Conservation (phyloP, 1,139 yeast species). For the Saccharomyces hybrid region DNA sequence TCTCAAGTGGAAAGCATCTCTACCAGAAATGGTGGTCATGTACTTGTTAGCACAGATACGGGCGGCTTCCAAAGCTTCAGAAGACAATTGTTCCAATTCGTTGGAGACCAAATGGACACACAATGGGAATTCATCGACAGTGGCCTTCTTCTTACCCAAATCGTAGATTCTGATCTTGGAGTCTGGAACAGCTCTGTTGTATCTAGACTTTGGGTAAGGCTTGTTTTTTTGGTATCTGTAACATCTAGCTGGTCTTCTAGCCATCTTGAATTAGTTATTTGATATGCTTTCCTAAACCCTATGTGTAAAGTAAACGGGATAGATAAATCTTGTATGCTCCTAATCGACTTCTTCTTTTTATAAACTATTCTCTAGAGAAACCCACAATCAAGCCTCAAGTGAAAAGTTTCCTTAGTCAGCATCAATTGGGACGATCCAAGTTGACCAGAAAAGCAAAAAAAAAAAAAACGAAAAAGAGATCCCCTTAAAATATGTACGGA, state of each 20-base stretch:
- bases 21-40: conserved; percentile 94
- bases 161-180: conserved; percentile 98
- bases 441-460: background rate
- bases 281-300: background rate
- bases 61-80: conserved; percentile 99
- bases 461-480: background rate
- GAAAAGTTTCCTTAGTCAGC: conserved; percentile 1
- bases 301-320: too few relatives aligned
- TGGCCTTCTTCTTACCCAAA: conserved; percentile 99
- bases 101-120: conserved; percentile 98
- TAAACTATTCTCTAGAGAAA: background rate
- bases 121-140: conserved; percentile 98
- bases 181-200: conserved; percentile 99
- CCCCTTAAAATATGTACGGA: too few relatives aligned
- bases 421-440: background rate
- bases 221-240: conserved; percentile 99
- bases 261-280: conserved; percentile 59
- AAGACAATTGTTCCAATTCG: conserved; percentile 98
- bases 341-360: background rate
- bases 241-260: conserved; percentile 99
- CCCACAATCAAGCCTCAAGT: background rate
- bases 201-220: conserved; percentile 99
- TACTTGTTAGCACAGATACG: conserved; percentile 99
- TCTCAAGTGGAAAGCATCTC: conserved; percentile 99
- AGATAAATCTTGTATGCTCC: background rate